Evolutionary conservation across 2,329 filamentous ascomycete genomes (phyloP).

Genomic region (Hypocrella siamensis): DNA sequence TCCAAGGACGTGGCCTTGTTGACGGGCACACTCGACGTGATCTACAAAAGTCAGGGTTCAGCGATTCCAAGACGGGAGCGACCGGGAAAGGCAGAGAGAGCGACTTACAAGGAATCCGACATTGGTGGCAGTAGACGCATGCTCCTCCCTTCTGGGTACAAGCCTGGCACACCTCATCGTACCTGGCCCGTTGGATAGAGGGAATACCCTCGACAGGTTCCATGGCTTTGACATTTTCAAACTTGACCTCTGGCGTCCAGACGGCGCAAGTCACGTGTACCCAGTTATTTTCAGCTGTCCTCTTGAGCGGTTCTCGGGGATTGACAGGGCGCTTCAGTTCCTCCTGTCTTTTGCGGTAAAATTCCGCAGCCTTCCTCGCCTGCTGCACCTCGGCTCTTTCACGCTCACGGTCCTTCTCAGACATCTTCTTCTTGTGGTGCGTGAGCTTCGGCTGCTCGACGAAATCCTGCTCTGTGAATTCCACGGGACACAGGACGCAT

Average conservation of each 20-base stretch:
- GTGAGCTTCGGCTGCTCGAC: constrained; percentile 48
- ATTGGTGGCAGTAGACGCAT: constrained; percentile 69
- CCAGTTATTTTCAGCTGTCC: constrained; percentile 95
- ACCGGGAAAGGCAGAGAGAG: constrained; percentile 7
- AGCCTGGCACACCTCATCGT: constrained; percentile 65
- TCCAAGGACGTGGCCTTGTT: constrained; percentile 67
- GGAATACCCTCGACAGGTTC: constrained; percentile 84
- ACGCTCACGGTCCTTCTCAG: constrained; percentile 78
- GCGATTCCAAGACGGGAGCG: too few species aligned
- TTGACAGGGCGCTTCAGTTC: constrained; percentile 68
- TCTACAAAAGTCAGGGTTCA: constrained; percentile 7
- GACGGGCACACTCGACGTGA: constrained; percentile 82
- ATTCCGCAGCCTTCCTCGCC: constrained; percentile 62
- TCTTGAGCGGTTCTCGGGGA: constrained; percentile 82
- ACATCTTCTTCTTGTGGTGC: constrained; percentile 65
- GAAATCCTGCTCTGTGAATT: constrained; percentile 66
- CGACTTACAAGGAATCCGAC: constrained; percentile 34
- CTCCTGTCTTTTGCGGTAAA: constrained; percentile 69
- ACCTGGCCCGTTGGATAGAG: constrained; percentile 57
- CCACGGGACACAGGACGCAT: constrained; percentile 80
- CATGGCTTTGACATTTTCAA: constrained; percentile 67
- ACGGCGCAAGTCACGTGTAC: constrained; percentile 88
- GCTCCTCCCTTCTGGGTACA: constrained; percentile 67
- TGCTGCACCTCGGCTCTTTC: constrained; percentile 77
- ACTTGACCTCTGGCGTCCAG: constrained; percentile 86